phyloP scores from a whole-genome alignment of 495 filamentous ascomycete genomes.

The Ramalina intermedia region DNA sequence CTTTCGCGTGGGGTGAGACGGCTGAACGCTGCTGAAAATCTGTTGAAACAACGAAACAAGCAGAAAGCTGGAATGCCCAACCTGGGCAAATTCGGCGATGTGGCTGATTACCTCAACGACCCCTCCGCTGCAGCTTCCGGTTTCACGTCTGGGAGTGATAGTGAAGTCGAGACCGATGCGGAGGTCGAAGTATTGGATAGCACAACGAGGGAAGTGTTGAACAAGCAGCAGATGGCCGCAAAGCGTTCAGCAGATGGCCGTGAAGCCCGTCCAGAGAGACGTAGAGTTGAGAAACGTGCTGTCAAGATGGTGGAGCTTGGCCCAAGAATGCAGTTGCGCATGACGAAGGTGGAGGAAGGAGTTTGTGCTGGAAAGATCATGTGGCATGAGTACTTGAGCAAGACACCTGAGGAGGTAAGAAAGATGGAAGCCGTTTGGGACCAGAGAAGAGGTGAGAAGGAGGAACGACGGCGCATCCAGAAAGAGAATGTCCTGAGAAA shows the following conservation, averaged over 20 bases:
- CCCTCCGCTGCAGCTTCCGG: conserved; percentile 61
- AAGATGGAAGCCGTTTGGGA: conserved; percentile 72
- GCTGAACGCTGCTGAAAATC: conserved; percentile 74
- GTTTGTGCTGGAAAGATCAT: conserved; percentile 81
- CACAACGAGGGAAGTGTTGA: conserved; percentile 53
- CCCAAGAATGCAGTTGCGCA: conserved; percentile 71
- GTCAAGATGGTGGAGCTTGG: conserved; percentile 88
- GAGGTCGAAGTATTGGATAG: conserved; percentile 83
- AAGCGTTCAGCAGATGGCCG: conserved; percentile 30
- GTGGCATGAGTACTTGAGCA: conserved; percentile 92
- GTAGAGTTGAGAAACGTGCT: conserved; percentile 60
- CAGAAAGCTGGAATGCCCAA: conserved; percentile 63
- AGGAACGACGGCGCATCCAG: conserved; percentile 64
- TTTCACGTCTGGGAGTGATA: conserved; percentile 85
- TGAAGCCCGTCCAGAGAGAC: conserved; percentile 18
- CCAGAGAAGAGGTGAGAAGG: conserved; percentile 60
- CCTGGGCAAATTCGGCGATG: conserved; percentile 78
- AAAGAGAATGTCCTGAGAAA: conserved; percentile 37
- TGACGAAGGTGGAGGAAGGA: conserved; percentile 95
- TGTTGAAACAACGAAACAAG: conserved; percentile 39
- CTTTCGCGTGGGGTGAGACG: conserved; percentile 70
- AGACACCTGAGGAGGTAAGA: conserved; percentile 61
- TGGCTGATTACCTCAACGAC: conserved; percentile 86
- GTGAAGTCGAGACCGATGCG: conserved; percentile 84
- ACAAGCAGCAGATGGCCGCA: conserved; percentile 43